Percentiles rank a stretch among this genome's conserved stretches.
Evolutionary conservation across 306 rosid species (phyloP).

Genomic region (Dalbergia oliveri): DNA sequence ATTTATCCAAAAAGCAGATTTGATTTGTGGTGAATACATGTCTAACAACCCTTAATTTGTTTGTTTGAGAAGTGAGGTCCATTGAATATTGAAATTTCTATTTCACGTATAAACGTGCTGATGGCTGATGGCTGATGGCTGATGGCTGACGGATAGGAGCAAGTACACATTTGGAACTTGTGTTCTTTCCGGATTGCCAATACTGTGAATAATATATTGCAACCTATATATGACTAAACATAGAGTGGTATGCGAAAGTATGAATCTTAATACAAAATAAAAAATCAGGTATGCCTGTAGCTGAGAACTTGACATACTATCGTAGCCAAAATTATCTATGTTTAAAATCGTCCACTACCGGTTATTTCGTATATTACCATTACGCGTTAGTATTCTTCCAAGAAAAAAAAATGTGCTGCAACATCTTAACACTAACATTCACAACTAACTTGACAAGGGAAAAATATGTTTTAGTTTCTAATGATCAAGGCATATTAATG

Average conservation of each 20-base stretch:
- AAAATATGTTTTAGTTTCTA: too few relatives aligned
- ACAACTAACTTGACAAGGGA: too few relatives aligned
- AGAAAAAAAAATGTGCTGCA: neutral
- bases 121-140: conserved; percentile 20
- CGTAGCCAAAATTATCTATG: too few relatives aligned
- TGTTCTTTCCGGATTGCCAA: neutral
- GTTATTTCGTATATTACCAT: neutral
- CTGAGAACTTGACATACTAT: too few relatives aligned
- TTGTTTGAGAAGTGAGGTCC: conserved; percentile 10
- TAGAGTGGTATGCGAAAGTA: neutral
- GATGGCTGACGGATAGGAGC: neutral
- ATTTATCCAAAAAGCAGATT: conserved; percentile 47
- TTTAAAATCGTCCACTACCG: too few relatives aligned
- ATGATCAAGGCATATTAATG: too few relatives aligned
- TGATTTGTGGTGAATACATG: conserved; percentile 51
- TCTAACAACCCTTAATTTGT: conserved; percentile 26
- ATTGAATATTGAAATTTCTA: conserved; percentile 1
- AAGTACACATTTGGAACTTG: neutral
- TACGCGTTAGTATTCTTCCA: neutral
- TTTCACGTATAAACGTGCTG: conserved; percentile 33
- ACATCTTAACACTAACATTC: neutral
- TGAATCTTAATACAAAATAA: neutral
- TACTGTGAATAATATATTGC: neutral
- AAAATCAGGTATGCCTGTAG: too few relatives aligned
- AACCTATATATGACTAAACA: neutral